Evolutionary conservation across 2,329 filamentous ascomycete species (phyloP).

Genomic region (Raffaelea ambrosiae): DNA sequence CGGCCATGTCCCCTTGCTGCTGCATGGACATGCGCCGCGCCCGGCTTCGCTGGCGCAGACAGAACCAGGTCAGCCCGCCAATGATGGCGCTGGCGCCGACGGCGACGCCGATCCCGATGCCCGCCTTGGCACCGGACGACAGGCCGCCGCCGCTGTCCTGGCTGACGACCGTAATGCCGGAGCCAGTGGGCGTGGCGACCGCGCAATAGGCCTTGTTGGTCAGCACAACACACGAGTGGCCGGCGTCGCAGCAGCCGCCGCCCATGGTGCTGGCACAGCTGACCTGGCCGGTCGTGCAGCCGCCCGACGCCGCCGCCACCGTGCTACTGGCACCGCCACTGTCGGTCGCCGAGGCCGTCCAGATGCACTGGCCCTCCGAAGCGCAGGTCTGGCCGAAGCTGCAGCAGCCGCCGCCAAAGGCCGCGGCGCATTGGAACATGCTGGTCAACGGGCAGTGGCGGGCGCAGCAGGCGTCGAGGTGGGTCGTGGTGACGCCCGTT

Average conservation of each 20-base stretch:
- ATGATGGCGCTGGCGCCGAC: conserved; percentile 33
- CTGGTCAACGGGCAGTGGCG: conserved; percentile 31
- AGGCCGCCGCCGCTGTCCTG: conserved; percentile 18
- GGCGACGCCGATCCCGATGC: conserved; percentile 46
- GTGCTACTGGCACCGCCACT: conserved; percentile 15
- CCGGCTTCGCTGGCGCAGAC: conserved; percentile 24
- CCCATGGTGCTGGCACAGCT: conserved; percentile 31
- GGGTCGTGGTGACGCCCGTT: conserved; percentile 16
- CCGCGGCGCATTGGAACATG: conserved; percentile 33
- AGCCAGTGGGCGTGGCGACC: conserved; percentile 18
- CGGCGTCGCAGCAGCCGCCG: conserved; percentile 40
- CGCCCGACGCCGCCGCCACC: conserved; percentile 26
- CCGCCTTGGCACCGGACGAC: conserved; percentile 43
- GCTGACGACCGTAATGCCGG: conserved; percentile 14
- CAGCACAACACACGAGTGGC: conserved; percentile 32
- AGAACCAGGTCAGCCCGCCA: conserved; percentile 37
- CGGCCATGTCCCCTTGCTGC: too few species aligned
- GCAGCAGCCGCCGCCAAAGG: conserved; percentile 42
- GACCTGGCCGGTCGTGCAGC: conserved; percentile 37
- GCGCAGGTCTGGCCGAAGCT: conserved; percentile 33
- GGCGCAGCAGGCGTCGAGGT: conserved; percentile 26
- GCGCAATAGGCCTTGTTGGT: conserved; percentile 30
- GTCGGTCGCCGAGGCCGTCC: conserved; percentile 8
- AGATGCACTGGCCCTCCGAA: conserved; percentile 24
- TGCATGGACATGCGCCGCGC: conserved; percentile 13